Conservation (phyloP, 495 filamentous ascomycete genomes). For the Letharia lupina region DNA sequence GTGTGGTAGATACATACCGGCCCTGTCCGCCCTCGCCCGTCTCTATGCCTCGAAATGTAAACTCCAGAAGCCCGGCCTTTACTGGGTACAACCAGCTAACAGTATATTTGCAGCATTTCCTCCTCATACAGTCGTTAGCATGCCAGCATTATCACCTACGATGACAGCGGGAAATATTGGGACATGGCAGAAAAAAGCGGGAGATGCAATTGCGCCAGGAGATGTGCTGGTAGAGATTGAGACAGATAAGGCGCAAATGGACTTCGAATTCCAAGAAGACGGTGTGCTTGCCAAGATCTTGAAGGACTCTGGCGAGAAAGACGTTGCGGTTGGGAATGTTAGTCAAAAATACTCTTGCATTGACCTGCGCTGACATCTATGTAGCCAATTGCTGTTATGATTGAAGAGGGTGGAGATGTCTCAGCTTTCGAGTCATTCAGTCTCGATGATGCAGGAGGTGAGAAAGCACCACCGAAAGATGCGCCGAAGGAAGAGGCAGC, state of each 20-base stretch:
- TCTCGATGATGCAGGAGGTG: constrained; percentile 82
- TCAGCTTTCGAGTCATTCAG: constrained; percentile 82
- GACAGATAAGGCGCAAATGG: constrained; percentile 99
- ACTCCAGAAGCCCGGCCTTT: not conserved
- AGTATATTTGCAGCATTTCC: constrained; percentile 57
- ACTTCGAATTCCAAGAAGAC: constrained; percentile 99
- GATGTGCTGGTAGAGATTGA: constrained; percentile 99
- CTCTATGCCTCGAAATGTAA: constrained; percentile 75
- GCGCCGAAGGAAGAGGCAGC: constrained; percentile 55
- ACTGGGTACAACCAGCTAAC: not conserved
- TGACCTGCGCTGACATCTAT: constrained; percentile 27
- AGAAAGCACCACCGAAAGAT: constrained; percentile 49
- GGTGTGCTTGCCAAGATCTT: constrained; percentile 92
- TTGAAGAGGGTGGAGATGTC: constrained; percentile 83
- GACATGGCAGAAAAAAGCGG: constrained; percentile 93
- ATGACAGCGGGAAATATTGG: constrained; percentile 97
- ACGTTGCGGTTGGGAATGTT: constrained; percentile 91
- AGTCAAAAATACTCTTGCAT: constrained; percentile 33
- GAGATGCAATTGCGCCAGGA: constrained; percentile 78
- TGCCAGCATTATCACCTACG: constrained; percentile 96
- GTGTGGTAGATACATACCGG: constrained; percentile 33
- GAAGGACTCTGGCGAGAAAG: constrained; percentile 89
- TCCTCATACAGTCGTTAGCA: constrained; percentile 87
- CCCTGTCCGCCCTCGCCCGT: constrained; percentile 54
- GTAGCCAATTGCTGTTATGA: constrained; percentile 91